Percentiles rank a stretch among this genome's conserved stretches.
Conservation (phyloP, 2,329 filamentous ascomycete genomes). For the Xylaria sp. region DNA sequence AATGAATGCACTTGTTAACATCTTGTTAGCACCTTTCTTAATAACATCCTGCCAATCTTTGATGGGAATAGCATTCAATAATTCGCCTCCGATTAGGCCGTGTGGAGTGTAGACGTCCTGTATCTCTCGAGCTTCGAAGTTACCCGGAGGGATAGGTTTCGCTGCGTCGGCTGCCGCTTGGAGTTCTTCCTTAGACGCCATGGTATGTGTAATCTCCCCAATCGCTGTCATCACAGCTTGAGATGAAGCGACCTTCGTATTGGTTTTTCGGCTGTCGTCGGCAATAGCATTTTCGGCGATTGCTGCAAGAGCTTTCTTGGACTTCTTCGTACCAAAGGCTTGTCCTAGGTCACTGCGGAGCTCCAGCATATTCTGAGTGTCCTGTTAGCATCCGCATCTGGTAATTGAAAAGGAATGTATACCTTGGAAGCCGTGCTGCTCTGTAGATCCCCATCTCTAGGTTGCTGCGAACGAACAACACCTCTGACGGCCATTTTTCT, state of each 20-base stretch:
- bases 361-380: slow-evolving; percentile 65
- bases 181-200: slow-evolving; percentile 74
- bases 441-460: slow-evolving; percentile 59
- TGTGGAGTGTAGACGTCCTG: slow-evolving; percentile 78
- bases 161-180: slow-evolving; percentile 72
- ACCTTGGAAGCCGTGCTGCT: slow-evolving; percentile 54
- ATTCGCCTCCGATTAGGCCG: slow-evolving; percentile 73
- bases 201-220: slow-evolving; percentile 68
- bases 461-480: slow-evolving; percentile 66
- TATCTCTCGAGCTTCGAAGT: slow-evolving; percentile 72
- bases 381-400: slow-evolving; percentile 38
- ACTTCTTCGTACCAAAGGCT: slow-evolving; percentile 87
- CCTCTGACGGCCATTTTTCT: slow-evolving; percentile 72
- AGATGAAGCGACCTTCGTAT: slow-evolving; percentile 66
- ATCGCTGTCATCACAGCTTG: slow-evolving; percentile 73
- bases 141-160: slow-evolving; percentile 78
- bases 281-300: slow-evolving; percentile 75
- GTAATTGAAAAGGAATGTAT: slow-evolving; percentile 32
- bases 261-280: slow-evolving; percentile 51
- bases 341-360: slow-evolving; percentile 77
- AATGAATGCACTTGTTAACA: slow-evolving; percentile 71
- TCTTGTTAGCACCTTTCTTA: slow-evolving; percentile 67
- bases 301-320: slow-evolving; percentile 76
- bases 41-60: slow-evolving; percentile 78
- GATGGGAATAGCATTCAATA: slow-evolving; percentile 74